Conservation (phyloP, 2,329 filamentous ascomycete species). For the Geoglossum cookeanum region DNA sequence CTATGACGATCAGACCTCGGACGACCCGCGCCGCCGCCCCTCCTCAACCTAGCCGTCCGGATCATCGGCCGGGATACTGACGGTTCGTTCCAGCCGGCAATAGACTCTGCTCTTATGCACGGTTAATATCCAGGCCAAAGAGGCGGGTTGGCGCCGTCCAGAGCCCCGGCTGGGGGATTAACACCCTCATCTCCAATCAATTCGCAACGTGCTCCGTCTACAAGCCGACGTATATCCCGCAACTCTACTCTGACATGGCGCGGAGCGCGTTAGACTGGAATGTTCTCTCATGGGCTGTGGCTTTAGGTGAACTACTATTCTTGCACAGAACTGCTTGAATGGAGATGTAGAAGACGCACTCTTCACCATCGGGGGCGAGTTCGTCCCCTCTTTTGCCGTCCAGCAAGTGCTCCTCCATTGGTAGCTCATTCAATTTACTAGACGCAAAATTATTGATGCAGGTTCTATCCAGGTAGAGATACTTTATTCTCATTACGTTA, state of each 20-base stretch:
- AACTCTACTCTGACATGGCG: not conserved
- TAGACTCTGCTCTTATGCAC: not conserved
- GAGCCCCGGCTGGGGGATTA: not conserved
- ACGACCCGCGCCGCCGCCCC: not conserved
- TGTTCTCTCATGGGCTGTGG: not conserved
- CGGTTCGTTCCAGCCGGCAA: not conserved
- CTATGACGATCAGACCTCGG: not conserved
- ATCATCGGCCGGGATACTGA: not conserved
- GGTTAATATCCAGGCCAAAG: not conserved
- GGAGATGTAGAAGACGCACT: not conserved
- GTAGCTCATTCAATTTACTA: not conserved
- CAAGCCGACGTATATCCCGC: not conserved
- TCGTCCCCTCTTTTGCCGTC: not conserved
- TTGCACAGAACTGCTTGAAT: not conserved
- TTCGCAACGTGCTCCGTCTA: slow-evolving; percentile 1
- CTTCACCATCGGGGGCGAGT: not conserved
- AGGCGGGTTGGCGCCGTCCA: not conserved
- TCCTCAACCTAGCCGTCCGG: not conserved
- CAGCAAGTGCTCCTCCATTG: not conserved
- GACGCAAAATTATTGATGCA: not conserved
- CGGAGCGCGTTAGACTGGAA: too few species aligned
- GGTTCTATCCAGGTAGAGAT: not conserved
- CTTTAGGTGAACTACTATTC: not conserved
- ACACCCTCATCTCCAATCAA: not conserved
- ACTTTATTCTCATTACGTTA: not conserved